These are phyloP conservation scores for Lachnellula cervina DNA, from an alignment of 2,329 filamentous ascomycete genomes.

Conservation along the genomic window DNA sequence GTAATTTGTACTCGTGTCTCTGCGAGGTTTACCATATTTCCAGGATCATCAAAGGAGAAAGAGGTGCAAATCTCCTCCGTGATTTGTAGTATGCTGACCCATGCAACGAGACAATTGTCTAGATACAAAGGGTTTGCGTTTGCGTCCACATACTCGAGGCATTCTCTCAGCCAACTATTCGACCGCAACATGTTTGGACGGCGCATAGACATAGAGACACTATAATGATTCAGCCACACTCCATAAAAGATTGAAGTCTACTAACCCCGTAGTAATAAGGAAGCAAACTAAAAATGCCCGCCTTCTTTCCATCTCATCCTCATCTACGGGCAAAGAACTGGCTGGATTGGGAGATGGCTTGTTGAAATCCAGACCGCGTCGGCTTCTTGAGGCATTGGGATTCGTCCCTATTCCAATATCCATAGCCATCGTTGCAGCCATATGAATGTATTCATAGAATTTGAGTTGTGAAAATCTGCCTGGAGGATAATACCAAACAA, in stretches of 20 bases:
- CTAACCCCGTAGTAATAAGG: slow-evolving; percentile 29
- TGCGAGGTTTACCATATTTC: slow-evolving; percentile 39
- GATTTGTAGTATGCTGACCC: slow-evolving; percentile 38
- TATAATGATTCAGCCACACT: slow-evolving; percentile 13
- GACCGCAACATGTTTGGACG: slow-evolving; percentile 38
- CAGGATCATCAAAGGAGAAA: slow-evolving; percentile 41
- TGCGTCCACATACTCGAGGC: slow-evolving; percentile 34
- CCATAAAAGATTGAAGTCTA: slow-evolving; percentile 1
- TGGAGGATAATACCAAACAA: slow-evolving; percentile 43
- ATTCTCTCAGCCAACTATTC: slow-evolving; percentile 37
- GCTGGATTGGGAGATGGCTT: neutral
- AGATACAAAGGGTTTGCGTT: slow-evolving; percentile 29
- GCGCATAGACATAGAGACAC: slow-evolving; percentile 36
- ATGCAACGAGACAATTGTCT: slow-evolving; percentile 35
- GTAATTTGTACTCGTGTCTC: slow-evolving; percentile 48
- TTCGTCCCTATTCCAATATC: slow-evolving; percentile 23
- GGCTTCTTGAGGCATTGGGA: slow-evolving; percentile 10
- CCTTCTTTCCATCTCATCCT: slow-evolving; percentile 30
- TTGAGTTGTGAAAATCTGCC: slow-evolving; percentile 38
- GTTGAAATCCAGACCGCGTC: neutral
- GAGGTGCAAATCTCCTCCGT: slow-evolving; percentile 49
- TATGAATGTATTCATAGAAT: slow-evolving; percentile 45
- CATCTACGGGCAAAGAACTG: neutral
- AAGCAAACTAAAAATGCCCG: slow-evolving; percentile 36
- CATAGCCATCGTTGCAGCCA: slow-evolving; percentile 42